phyloP scores from a whole-genome alignment of 176 grass and related monocot genomes.

The Musa acuminata region DNA sequence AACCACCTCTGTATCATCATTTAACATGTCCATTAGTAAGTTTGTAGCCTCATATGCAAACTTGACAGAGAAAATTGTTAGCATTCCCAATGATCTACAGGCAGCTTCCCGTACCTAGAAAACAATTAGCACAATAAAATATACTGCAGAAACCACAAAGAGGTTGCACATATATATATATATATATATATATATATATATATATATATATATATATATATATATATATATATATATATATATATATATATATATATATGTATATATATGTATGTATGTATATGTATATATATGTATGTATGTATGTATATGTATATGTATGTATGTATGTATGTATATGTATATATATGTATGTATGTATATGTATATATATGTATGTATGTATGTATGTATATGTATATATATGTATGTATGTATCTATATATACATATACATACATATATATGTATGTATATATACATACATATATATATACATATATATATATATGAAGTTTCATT shows the following conservation, averaged over 20 bases:
- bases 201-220: background rate
- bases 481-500: background rate
- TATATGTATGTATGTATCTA: too few species aligned
- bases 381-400: too few species aligned
- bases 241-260: too few species aligned
- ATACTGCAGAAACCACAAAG: background rate
- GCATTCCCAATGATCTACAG: conserved; percentile 60
- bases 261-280: too few species aligned
- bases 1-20: conserved; percentile 74
- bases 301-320: too few species aligned
- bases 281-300: too few species aligned
- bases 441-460: too few species aligned
- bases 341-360: too few species aligned
- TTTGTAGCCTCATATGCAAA: conserved; percentile 62
- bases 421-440: too few species aligned
- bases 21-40: conserved; percentile 87
- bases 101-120: conserved; percentile 55
- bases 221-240: background rate
- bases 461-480: too few species aligned
- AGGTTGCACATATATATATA: background rate
- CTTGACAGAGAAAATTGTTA: conserved; percentile 45
- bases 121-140: background rate
- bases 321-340: too few species aligned
- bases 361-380: too few species aligned
- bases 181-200: background rate